These are phyloP conservation scores for Penicillium tannophilum DNA, from an alignment of 495 filamentous ascomycete genomes.

Conservation along the genomic window DNA sequence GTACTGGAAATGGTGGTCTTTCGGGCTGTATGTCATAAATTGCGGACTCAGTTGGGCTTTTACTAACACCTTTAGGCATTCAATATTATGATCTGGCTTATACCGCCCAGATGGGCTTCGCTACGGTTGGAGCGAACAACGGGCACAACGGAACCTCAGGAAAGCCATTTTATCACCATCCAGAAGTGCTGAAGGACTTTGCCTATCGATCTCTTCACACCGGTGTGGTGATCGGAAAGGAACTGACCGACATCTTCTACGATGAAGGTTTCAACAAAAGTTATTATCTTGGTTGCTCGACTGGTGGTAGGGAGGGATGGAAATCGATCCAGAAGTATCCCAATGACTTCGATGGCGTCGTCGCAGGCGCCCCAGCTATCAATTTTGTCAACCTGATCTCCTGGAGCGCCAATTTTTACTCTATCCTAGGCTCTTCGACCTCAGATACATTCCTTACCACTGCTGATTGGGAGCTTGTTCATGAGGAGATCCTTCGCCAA, in stretches of 20 bases:
- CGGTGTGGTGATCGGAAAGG: slow-evolving; percentile 54
- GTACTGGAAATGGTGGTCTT: slow-evolving; percentile 60
- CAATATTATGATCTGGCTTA: slow-evolving; percentile 50
- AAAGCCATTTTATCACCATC: slow-evolving; percentile 50
- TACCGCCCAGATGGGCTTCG: slow-evolving; percentile 51
- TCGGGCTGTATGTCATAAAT: slow-evolving; percentile 48
- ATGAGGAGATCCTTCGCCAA: slow-evolving; percentile 61
- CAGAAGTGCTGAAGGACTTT: slow-evolving; percentile 54
- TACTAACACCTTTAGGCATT: slow-evolving; percentile 35
- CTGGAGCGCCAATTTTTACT: slow-evolving; percentile 57
- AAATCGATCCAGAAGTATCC: slow-evolving; percentile 54
- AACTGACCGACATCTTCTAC: slow-evolving; percentile 52
- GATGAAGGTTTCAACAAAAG: slow-evolving; percentile 44
- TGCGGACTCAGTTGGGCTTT: not conserved
- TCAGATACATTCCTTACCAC: slow-evolving; percentile 54
- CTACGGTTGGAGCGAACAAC: slow-evolving; percentile 58
- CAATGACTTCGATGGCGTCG: slow-evolving; percentile 64
- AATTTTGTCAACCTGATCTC: slow-evolving; percentile 53
- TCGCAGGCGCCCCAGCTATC: slow-evolving; percentile 59
- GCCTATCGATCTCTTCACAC: slow-evolving; percentile 52
- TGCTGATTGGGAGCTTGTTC: slow-evolving; percentile 53
- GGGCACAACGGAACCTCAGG: slow-evolving; percentile 59
- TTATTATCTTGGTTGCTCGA: slow-evolving; percentile 61
- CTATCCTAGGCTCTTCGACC: slow-evolving; percentile 47
- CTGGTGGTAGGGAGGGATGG: slow-evolving; percentile 57